Evolutionary conservation across 2,329 filamentous ascomycete genomes (phyloP), one percentile per base, ranked within the genome.

Genomic region (Verticillium nonalfalfae): DNA sequence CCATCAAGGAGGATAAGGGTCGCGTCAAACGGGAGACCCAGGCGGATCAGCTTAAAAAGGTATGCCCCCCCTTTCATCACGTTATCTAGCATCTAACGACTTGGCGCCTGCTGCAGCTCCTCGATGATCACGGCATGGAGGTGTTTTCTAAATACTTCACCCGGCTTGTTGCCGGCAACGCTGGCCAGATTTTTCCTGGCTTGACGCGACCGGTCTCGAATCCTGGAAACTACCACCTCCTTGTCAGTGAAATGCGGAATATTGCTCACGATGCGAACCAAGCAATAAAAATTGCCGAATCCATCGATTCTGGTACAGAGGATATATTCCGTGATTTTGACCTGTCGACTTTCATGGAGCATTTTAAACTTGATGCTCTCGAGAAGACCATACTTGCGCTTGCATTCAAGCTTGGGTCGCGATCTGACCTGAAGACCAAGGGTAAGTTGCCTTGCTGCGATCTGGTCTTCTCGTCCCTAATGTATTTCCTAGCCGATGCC

Each of bases 111-210:
- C 39, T 65, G n/a, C 66, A 97, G 91, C 88, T 98, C 75, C 90
- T 98, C 79, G 89, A 97, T 86, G 93, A 94, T 71, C 89, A 96
- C 93, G 93, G 93, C 73, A 99, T 99, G 94, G 96, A 99, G 83
- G 93, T 97, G 73, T 97, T 93, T 75, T 88, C 91, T 64, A 96
- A 93, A 81, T 97, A 95, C 77, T 96, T 99, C 78, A 89, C 92
- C 76, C 91, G 94, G 77, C 83, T 98, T 74, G 86, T 99, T 72
- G 90, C 90, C 76, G 89, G 89, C 78, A 97, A 97, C 86, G 92
- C 93, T 70, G 81, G 89, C 66, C 89, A 95, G 71, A 95, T 99
- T 74, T 98, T 98, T 73, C 89, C 92, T 59, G 87, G 90, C 65
- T 81, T 88, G 60, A 90, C 86, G 69, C 85, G 92, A 76, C 85